Conservation (phyloP, 1,284 basidiomycete species). For the Cutaneotrichosporon dermatis region DNA sequence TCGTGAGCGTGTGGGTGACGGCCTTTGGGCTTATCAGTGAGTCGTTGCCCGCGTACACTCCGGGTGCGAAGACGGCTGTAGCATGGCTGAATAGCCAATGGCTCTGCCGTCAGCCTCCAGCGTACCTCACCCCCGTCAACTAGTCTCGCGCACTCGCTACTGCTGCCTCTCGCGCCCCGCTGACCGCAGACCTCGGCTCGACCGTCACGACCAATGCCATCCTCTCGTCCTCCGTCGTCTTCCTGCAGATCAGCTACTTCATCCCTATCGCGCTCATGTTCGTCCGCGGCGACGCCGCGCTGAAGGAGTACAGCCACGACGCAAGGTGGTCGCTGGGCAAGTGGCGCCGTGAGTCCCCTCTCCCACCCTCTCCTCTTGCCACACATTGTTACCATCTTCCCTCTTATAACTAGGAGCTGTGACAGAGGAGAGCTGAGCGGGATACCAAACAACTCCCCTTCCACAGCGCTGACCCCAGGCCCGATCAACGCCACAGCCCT, state of each 20-base stretch:
- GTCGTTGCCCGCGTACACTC: no score
- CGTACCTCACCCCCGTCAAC: no score
- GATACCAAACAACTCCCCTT: no score
- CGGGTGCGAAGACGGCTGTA: no score
- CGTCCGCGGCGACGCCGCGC: conserved; percentile 47
- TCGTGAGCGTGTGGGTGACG: conserved; percentile 46
- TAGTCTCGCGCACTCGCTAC: no score
- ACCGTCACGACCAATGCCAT: conserved; percentile 53
- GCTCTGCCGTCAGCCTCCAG: no score
- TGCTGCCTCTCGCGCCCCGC: not conserved
- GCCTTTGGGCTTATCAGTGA: conserved; percentile 52
- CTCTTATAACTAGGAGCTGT: no score
- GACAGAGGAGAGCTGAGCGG: no score
- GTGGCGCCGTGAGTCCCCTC: conserved; percentile 22
- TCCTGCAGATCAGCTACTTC: conserved; percentile 31
- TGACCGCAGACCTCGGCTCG: conserved; percentile 51
- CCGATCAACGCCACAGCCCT: conserved; percentile 44
- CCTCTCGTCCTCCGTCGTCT: conserved; percentile 35
- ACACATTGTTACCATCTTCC: no score
- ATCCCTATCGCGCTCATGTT: conserved; percentile 48
- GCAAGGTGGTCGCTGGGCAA: conserved; percentile 36
- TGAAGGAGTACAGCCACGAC: conserved; percentile 32
- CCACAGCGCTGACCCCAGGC: not conserved
- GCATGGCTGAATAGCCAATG: no score
- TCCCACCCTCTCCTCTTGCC: no score